Evolutionary conservation across 2,329 filamentous ascomycete genomes (phyloP), one percentile per base, ranked within the genome.

Genomic region (Botrytis sinoallii): DNA sequence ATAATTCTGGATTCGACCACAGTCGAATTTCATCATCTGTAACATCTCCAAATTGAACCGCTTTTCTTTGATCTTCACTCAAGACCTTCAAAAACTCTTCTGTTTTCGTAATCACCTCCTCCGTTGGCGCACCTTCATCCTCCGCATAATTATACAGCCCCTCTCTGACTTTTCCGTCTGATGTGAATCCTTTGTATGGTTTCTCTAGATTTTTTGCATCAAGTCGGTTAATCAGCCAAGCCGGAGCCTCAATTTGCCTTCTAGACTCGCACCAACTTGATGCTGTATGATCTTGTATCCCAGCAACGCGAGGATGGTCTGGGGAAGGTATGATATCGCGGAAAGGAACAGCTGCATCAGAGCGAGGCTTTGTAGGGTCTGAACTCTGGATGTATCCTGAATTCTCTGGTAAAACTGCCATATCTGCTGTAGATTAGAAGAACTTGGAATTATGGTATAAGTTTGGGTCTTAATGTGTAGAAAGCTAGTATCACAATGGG

Each of bases 1-100:
- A 80, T 55, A 80, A 72, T 69, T 80, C 79, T 16, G 79, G 79
- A 74, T 80, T 80, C 2, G 79, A 79, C 79, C 79, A 80, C 65
- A 78, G 67, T 73, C 79, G 75, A 67, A 79, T 79, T 18, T 79
- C 78, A 76, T 79, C 78, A 63, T 77, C 78, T 22, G 72, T 76
- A 38, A 80, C 78, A 67, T 78, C 75, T 29, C 72, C 75, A 75
- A 77, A 78, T 38, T 76, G 75, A 25, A 79, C 75, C 10, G 66
- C 77, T 59, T 77, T 74, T 63, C 74, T 78, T 64, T 80, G 74
- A 14, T 77, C 75, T 59, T 74, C 70, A 46, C 48, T 77, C 72
- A 79, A 69, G 22, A 77, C 48, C 18, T 70, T 71, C 35, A 80
- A 48, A 22, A 79, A 72, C 1, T 68, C 73, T 65, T 76, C 72